Percentiles rank a stretch among this genome's conserved stretches.
Conservation (phyloP, 805 yeast species). For the Kregervanrija pseudodelftensis region DNA sequence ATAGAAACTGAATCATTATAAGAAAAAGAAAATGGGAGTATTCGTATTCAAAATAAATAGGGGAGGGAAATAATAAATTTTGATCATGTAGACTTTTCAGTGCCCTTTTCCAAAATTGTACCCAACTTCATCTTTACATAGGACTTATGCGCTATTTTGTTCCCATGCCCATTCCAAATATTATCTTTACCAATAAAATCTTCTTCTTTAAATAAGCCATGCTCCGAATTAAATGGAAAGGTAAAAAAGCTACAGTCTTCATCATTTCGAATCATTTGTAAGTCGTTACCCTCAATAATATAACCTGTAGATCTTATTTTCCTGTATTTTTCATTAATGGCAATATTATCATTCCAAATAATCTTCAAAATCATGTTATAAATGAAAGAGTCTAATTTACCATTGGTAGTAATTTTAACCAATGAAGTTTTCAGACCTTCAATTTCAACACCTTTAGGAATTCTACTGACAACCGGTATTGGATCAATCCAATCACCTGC, state of each 20-base stretch:
- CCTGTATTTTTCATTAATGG: constrained; percentile 26
- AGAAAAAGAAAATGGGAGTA: no score
- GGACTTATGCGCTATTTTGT: constrained; percentile 28
- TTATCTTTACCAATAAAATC: constrained; percentile 24
- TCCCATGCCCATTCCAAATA: constrained; percentile 25
- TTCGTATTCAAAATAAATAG: no score
- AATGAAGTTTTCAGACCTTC: constrained; percentile 59
- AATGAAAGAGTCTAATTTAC: constrained; percentile 47
- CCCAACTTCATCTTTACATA: constrained; percentile 19
- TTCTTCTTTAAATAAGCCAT: constrained; percentile 22
- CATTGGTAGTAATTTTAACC: constrained; percentile 53
- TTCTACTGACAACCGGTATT: constrained; percentile 55
- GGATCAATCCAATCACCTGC: constrained; percentile 64
- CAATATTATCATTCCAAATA: constrained; percentile 43
- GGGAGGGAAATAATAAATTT: not conserved
- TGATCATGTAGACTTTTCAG: not conserved
- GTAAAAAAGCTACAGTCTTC: constrained; percentile 5
- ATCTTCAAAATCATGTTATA: constrained; percentile 50
- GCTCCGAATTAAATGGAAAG: not conserved
- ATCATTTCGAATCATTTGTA: constrained; percentile 3
- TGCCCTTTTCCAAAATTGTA: not conserved
- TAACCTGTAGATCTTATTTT: constrained; percentile 28
- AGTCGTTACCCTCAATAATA: constrained; percentile 17
- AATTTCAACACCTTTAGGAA: constrained; percentile 56
- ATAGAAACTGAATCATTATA: no score